Evolutionary conservation across 2,329 filamentous ascomycete genomes (phyloP).

Genomic region (Rutstroemia sydowiana): DNA sequence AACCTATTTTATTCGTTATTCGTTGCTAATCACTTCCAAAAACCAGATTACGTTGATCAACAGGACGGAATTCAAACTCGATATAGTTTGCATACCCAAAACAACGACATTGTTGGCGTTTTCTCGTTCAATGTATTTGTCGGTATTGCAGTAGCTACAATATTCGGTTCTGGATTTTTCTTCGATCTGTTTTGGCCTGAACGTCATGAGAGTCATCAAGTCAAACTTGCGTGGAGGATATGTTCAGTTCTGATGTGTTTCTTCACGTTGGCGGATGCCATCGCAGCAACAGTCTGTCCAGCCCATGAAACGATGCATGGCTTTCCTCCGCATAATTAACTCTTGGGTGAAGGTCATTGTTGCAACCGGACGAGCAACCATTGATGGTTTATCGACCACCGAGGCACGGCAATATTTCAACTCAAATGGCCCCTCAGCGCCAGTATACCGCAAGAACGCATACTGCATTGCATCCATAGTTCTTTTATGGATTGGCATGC

Average conservation of each 20-base stretch:
- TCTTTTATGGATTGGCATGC: conserved; percentile 45
- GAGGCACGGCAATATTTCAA: conserved; percentile 28
- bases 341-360: conserved; percentile 35
- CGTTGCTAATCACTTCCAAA: neutral
- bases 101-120: conserved; percentile 48
- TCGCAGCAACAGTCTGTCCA: conserved; percentile 38
- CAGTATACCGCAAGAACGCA: conserved; percentile 40
- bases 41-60: conserved; percentile 46
- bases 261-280: conserved; percentile 39
- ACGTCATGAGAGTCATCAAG: conserved; percentile 39
- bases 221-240: conserved; percentile 47
- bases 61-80: conserved; percentile 39
- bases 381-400: conserved; percentile 32
- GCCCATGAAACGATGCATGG: neutral
- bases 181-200: conserved; percentile 56
- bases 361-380: conserved; percentile 37
- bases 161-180: conserved; percentile 54
- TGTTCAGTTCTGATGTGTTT: conserved; percentile 41
- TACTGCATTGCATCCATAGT: conserved; percentile 44
- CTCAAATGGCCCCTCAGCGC: conserved; percentile 32
- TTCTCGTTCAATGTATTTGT: conserved; percentile 52
- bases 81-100: conserved; percentile 40
- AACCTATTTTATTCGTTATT: neutral
- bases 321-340: neutral
- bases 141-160: conserved; percentile 47